phyloP scores from a whole-genome alignment of 106 monocot genomes.

The Allium cepa region DNA sequence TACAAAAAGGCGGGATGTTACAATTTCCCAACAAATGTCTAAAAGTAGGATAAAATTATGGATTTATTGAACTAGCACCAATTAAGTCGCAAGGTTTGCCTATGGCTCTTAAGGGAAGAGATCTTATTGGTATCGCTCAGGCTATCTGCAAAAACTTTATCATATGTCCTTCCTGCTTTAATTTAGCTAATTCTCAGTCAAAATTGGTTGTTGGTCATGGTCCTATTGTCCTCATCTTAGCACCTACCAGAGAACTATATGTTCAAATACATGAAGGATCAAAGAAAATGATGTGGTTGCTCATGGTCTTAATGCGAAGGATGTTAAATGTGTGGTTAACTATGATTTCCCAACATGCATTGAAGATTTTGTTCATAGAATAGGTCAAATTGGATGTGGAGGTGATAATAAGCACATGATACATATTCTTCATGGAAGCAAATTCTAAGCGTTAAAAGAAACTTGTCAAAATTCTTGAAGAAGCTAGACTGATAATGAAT shows the following conservation, averaged over 20 bases:
- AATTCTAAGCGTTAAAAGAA: constrained; percentile 64
- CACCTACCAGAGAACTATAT: constrained; percentile 92
- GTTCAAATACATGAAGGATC: constrained; percentile 98
- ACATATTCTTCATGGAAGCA: constrained; percentile 69
- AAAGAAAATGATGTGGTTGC: constrained; percentile 95
- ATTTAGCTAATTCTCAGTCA: constrained; percentile 87
- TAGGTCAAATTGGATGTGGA: constrained; percentile 89
- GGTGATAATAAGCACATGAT: constrained; percentile 75
- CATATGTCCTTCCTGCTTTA: constrained; percentile 83
- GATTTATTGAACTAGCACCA: constrained; percentile 85
- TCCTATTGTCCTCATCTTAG: constrained; percentile 73
- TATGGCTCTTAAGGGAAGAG: constrained; percentile 96
- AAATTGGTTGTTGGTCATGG: constrained; percentile 82
- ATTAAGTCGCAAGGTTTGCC: constrained; percentile 98
- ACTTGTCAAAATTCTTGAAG: constrained; percentile 74
- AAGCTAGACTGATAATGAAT: constrained; percentile 68
- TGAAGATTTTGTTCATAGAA: constrained; percentile 96
- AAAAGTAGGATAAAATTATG: constrained; percentile 24
- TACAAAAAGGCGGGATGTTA: too few species aligned
- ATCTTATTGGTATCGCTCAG: constrained; percentile 89
- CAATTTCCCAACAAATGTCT: constrained; percentile 30
- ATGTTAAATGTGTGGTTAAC: constrained; percentile 97
- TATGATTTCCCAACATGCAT: constrained; percentile 92
- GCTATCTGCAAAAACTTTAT: constrained; percentile 93
- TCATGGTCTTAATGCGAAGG: constrained; percentile 97